Evolutionary conservation across 2,329 filamentous ascomycete genomes (phyloP).

Genomic region (Zymoseptoria passerinii): DNA sequence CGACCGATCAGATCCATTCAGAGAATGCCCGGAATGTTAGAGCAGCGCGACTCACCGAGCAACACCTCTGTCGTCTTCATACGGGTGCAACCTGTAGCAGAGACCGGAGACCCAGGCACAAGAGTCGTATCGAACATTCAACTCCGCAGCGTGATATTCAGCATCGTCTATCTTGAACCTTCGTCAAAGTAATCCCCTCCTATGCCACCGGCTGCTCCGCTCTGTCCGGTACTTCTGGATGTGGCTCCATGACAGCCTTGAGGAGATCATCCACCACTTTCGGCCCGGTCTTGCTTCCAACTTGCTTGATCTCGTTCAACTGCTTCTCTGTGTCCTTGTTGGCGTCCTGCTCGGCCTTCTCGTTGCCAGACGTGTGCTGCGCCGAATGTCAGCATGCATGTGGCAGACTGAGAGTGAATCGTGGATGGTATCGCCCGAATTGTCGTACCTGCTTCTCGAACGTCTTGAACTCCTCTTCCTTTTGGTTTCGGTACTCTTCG

Average conservation of each 20-base stretch:
- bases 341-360: slow-evolving; percentile 61
- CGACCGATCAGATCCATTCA: background rate
- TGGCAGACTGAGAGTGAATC: background rate
- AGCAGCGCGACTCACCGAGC: no score
- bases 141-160: background rate
- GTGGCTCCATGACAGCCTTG: slow-evolving; percentile 73
- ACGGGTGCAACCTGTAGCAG: no score
- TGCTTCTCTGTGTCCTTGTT: slow-evolving; percentile 72
- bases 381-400: slow-evolving; percentile 1
- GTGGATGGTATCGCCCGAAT: background rate
- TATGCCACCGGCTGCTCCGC: slow-evolving; percentile 26
- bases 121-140: background rate
- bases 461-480: slow-evolving; percentile 90
- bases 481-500: slow-evolving; percentile 78
- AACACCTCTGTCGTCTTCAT: no score
- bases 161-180: slow-evolving; percentile 24
- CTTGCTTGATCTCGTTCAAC: slow-evolving; percentile 71
- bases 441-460: slow-evolving; percentile 67
- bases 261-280: slow-evolving; percentile 78
- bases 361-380: slow-evolving; percentile 88
- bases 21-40: no score
- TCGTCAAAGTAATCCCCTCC: slow-evolving; percentile 32
- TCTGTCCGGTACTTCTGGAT: slow-evolving; percentile 56
- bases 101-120: background rate
- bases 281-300: slow-evolving; percentile 69